A percentile compares a stretch with the other conserved stretches of the same genome.
phyloP scores from a whole-genome alignment of 108 stramenopile species.

The Cyclotella sp. region DNA sequence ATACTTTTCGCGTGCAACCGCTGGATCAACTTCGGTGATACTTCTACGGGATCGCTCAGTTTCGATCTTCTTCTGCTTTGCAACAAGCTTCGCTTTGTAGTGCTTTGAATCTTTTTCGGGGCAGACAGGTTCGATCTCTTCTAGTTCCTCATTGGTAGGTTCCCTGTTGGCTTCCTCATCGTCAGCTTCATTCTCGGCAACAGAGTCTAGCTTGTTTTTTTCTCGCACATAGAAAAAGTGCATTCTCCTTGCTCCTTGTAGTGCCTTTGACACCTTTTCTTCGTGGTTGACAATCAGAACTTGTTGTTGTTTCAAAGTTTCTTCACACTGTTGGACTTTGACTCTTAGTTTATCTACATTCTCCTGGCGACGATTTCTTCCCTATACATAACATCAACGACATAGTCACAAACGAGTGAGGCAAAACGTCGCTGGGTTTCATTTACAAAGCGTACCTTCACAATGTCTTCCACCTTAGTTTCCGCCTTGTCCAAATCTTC shows the following conservation, averaged over 20 bases:
- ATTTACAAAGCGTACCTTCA: slow-evolving; percentile 25
- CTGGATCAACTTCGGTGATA: slow-evolving; percentile 62
- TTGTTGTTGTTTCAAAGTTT: slow-evolving; percentile 52
- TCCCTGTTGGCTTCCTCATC: slow-evolving; percentile 39
- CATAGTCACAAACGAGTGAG: background rate
- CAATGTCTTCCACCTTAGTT: slow-evolving; percentile 56
- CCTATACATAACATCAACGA: background rate
- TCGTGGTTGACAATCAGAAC: slow-evolving; percentile 58
- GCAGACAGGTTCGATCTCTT: slow-evolving; percentile 55
- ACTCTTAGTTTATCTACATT: slow-evolving; percentile 41
- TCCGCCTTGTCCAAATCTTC: slow-evolving; percentile 69
- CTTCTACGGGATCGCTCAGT: slow-evolving; percentile 64
- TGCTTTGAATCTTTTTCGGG: slow-evolving; percentile 50
- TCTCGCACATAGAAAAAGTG: slow-evolving; percentile 26
- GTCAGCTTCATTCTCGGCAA: background rate
- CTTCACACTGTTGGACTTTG: slow-evolving; percentile 40
- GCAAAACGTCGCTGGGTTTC: background rate
- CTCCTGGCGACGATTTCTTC: slow-evolving; percentile 40
- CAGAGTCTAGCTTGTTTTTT: slow-evolving; percentile 20
- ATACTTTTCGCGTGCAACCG: slow-evolving; percentile 73
- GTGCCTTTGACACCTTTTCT: slow-evolving; percentile 53
- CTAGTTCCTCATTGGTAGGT: slow-evolving; percentile 75
- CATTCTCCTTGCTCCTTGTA: slow-evolving; percentile 25
- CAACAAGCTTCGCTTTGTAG: slow-evolving; percentile 59
- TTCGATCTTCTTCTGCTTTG: slow-evolving; percentile 58